These are phyloP conservation scores for Talaromyces sp. DNA, from an alignment of 2,329 filamentous ascomycete species.

Conservation along the genomic window DNA sequence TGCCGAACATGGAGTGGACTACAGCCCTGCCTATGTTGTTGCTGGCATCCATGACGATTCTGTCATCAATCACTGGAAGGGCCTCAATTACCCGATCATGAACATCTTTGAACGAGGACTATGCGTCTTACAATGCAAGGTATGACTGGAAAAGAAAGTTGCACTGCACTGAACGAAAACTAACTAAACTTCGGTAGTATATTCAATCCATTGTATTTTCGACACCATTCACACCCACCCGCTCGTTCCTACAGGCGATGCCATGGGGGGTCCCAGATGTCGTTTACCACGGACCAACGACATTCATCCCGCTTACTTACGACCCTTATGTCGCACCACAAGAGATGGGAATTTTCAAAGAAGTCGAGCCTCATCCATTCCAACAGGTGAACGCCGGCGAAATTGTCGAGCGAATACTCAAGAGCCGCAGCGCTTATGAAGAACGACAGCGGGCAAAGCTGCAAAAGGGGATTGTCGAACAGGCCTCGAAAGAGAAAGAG, in stretches of 20 bases:
- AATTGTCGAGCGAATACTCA: conserved; percentile 86
- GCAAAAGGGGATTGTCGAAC: conserved; percentile 74
- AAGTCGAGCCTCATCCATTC: conserved; percentile 73
- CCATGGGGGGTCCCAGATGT: conserved; percentile 69
- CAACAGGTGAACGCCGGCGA: conserved; percentile 84
- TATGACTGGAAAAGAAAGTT: conserved; percentile 36
- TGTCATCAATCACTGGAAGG: conserved; percentile 95
- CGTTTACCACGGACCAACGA: conserved; percentile 94
- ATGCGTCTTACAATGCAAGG: conserved; percentile 90
- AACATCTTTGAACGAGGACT: conserved; percentile 95
- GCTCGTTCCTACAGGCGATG: conserved; percentile 66
- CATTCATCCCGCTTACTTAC: conserved; percentile 73
- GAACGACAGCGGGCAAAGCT: conserved; percentile 86
- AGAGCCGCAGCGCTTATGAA: conserved; percentile 80
- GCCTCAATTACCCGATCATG: conserved; percentile 98
- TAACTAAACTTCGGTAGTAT: conserved; percentile 52
- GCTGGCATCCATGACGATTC: conserved; percentile 91
- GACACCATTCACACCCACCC: conserved; percentile 80
- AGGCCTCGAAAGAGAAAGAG: conserved; percentile 19
- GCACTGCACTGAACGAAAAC: neutral
- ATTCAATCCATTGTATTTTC: conserved; percentile 83
- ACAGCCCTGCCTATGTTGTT: conserved; percentile 78
- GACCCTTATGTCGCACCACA: conserved; percentile 79
- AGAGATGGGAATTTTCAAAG: conserved; percentile 73
- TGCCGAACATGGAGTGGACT: conserved; percentile 62